A percentile compares a stretch with the other conserved stretches of the same genome.
These are phyloP conservation scores for Martiniozyma asiatica DNA, from an alignment of 1,139 yeast genomes.

Conservation along the genomic window DNA sequence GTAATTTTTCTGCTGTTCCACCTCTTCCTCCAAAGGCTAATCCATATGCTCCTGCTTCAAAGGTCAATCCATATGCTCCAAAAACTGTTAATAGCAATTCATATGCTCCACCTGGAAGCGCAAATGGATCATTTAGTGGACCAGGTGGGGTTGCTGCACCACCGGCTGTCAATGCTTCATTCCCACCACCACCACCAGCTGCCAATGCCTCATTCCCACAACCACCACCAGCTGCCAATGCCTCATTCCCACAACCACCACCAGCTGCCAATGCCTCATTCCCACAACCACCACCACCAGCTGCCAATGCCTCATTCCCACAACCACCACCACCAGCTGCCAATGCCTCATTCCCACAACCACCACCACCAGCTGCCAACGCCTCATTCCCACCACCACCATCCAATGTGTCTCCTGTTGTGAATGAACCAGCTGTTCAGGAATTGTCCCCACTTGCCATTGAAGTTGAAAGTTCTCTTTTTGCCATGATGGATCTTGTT, in stretches of 20 bases:
- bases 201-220: not conserved
- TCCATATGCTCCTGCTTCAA: conserved; percentile 10
- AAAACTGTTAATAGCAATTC: too few relatives aligned
- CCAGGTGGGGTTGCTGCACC: conserved; percentile 11
- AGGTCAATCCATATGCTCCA: conserved; percentile 7
- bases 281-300: conserved; percentile 17
- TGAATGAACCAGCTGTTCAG: conserved; percentile 35
- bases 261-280: conserved; percentile 5
- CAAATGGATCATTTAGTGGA: conserved; percentile 14
- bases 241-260: conserved; percentile 18
- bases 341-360: not conserved
- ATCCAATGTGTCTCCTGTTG: conserved; percentile 32
- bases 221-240: conserved; percentile 6
- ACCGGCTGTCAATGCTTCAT: conserved; percentile 1
- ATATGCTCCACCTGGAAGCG: conserved; percentile 11
- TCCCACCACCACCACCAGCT: conserved; percentile 1
- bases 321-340: not conserved
- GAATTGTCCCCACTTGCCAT: conserved; percentile 37
- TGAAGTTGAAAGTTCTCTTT: conserved; percentile 49
- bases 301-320: conserved; percentile 1
- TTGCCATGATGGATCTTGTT: conserved; percentile 43
- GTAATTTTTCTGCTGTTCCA: conserved; percentile 1
- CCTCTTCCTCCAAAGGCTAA: conserved; percentile 28
- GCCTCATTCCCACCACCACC: conserved; percentile 18
- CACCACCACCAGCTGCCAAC: conserved; percentile 7